Conservation (phyloP, 2,329 filamentous ascomycete genomes). For the Fusarium avenaceum region DNA sequence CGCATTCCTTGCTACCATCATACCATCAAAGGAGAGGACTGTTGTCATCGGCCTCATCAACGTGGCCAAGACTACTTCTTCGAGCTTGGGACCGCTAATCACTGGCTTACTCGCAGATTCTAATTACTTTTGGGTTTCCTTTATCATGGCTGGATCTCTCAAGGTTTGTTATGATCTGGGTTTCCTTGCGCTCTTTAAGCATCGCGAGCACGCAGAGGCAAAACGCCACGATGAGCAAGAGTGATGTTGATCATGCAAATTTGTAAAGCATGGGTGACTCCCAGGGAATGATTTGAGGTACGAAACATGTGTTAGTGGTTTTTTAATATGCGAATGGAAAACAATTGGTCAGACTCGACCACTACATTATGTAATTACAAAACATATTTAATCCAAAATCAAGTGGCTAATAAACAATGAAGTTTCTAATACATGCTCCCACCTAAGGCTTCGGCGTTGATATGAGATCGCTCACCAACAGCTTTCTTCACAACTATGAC, state of each 20-base stretch:
- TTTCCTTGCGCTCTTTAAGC: constrained; percentile 58
- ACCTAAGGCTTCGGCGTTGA: constrained; percentile 17
- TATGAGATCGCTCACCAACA: constrained; percentile 23
- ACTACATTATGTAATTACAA: neutral
- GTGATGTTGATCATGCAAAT: neutral
- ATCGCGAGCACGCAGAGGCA: constrained; percentile 35
- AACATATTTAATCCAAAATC: neutral
- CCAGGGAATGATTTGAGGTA: no score
- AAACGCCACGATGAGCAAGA: neutral
- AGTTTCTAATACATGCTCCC: constrained; percentile 1
- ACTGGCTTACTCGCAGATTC: constrained; percentile 73
- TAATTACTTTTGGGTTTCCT: constrained; percentile 71
- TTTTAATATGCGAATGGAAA: neutral
- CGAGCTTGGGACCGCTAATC: constrained; percentile 72
- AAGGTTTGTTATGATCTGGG: constrained; percentile 73
- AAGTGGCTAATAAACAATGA: no score
- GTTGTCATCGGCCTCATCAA: constrained; percentile 79
- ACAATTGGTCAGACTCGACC: neutral
- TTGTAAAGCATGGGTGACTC: no score
- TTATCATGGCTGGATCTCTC: constrained; percentile 72
- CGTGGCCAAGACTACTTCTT: constrained; percentile 74
- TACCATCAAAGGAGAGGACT: constrained; percentile 75
- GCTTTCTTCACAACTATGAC: constrained; percentile 23
- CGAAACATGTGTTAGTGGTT: no score
- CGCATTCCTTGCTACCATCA: constrained; percentile 76